A percentile compares a stretch with the other conserved stretches of the same genome.
phyloP scores from a whole-genome alignment of 2,329 filamentous ascomycete genomes.

The Fusarium haematococcum region DNA sequence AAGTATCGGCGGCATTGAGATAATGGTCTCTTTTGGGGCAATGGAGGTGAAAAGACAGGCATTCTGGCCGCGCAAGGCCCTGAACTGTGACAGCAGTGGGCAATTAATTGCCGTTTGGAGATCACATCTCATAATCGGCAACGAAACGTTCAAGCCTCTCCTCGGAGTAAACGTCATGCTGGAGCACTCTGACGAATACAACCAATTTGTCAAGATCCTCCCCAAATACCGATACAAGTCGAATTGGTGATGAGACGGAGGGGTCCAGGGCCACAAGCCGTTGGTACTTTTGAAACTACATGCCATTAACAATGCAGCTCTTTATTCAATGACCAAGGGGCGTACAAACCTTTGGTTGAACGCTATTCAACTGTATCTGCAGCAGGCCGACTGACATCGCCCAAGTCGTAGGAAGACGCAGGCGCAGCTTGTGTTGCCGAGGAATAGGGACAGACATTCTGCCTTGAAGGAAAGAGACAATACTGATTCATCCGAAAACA shows the following conservation, averaged over 20 bases:
- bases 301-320: neutral
- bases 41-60: too few relatives aligned
- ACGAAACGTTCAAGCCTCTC: neutral
- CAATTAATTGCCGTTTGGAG: neutral
- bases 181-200: neutral
- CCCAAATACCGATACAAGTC: neutral
- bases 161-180: neutral
- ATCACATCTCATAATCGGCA: neutral
- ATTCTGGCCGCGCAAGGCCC: neutral
- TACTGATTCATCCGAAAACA: too few relatives aligned
- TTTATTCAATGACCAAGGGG: neutral
- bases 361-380: neutral
- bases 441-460: neutral
- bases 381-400: neutral
- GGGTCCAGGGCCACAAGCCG: neutral
- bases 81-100: neutral
- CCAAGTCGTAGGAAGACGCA: neutral
- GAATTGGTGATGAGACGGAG: neutral
- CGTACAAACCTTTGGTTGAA: neutral
- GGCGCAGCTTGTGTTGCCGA: neutral
- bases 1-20: neutral
- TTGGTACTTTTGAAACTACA: neutral
- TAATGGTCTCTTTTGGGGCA: too few relatives aligned
- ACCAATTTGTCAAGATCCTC: neutral
- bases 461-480: neutral